Evolutionary conservation across 2,329 filamentous ascomycete species (phyloP).

Genomic region (Aureobasidium musti): DNA sequence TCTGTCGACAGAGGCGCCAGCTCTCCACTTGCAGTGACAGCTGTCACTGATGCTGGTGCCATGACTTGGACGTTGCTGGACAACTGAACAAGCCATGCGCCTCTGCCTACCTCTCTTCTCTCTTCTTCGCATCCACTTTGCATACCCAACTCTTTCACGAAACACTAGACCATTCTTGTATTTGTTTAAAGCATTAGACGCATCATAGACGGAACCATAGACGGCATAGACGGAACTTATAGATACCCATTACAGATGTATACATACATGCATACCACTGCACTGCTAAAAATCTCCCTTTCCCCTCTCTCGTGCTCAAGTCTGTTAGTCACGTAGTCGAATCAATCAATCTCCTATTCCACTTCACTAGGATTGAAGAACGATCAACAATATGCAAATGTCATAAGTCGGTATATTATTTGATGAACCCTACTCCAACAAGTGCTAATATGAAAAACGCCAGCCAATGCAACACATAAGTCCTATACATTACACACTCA

Average conservation of each 20-base stretch:
- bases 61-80: slow-evolving; percentile 22
- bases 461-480: neutral
- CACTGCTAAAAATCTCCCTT: neutral
- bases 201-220: slow-evolving; percentile 18
- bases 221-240: slow-evolving; percentile 15
- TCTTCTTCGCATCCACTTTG: neutral
- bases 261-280: neutral
- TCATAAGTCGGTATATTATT: too few relatives aligned
- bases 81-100: slow-evolving; percentile 6
- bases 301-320: neutral
- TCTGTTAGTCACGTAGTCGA: too few relatives aligned
- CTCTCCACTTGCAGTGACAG: neutral
- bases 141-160: neutral
- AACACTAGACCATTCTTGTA: slow-evolving; percentile 2
- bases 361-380: too few relatives aligned
- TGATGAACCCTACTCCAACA: neutral
- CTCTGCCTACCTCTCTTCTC: neutral
- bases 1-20: neutral
- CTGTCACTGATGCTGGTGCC: slow-evolving; percentile 9
- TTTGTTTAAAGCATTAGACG: neutral
- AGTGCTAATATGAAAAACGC: neutral
- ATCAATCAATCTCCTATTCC: too few relatives aligned
- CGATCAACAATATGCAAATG: too few relatives aligned
- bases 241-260: slow-evolving; percentile 17
- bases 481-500: neutral